phyloP scores from a whole-genome alignment of 257 asterid species.

The Datura wrightii region DNA sequence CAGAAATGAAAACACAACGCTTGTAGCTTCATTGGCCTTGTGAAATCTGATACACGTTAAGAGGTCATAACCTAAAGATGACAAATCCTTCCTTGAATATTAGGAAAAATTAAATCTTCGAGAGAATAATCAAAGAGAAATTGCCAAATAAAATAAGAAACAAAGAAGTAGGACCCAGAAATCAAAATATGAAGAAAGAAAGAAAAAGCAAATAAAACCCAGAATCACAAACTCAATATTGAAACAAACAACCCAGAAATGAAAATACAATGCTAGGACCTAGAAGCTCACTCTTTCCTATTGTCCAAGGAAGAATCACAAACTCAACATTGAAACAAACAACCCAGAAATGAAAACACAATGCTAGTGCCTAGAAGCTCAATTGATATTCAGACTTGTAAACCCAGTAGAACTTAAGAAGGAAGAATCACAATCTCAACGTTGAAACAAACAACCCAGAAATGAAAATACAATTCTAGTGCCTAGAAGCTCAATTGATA shows the following conservation, averaged over 20 bases:
- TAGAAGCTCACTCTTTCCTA: background rate
- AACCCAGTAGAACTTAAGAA: background rate
- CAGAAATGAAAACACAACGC: background rate
- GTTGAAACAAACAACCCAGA: too few species aligned
- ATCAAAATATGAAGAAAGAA: background rate
- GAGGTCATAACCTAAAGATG: background rate
- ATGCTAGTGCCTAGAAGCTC: background rate
- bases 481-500: too few species aligned
- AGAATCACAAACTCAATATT: background rate
- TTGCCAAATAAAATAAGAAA: background rate
- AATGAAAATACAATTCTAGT: too few species aligned
- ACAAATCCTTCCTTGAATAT: background rate
- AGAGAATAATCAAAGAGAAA: background rate
- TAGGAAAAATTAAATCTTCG: background rate
- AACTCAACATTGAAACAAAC: background rate
- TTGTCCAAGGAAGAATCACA: background rate
- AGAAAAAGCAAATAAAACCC: background rate
- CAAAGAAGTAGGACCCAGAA: background rate
- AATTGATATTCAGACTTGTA: background rate
- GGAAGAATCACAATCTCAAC: too few species aligned
- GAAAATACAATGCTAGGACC: background rate
- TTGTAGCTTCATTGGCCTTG: background rate
- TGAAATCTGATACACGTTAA: background rate
- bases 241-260: background rate
- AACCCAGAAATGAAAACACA: background rate